Conservation (phyloP, 2,329 filamentous ascomycete species). For the Torrubiella hemipterigena region DNA sequence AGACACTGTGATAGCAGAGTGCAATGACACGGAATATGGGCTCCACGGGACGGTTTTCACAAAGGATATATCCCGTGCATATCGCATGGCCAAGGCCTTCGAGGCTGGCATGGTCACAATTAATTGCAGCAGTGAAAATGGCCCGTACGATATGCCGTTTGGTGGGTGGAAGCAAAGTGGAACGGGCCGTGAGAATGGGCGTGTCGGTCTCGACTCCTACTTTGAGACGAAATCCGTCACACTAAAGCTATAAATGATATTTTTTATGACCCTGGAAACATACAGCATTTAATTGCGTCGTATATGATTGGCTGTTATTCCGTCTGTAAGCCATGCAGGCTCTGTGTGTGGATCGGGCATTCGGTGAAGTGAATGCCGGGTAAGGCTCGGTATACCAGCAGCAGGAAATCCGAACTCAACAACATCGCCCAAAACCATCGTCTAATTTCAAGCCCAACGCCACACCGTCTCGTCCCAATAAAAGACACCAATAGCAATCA, state of each 20-base stretch:
- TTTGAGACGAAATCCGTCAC: constrained; percentile 13
- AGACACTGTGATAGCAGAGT: constrained; percentile 61
- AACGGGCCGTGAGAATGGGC: constrained; percentile 13
- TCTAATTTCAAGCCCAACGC: too few species aligned
- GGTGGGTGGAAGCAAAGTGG: constrained; percentile 7
- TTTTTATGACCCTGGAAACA: too few species aligned
- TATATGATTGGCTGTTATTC: too few species aligned
- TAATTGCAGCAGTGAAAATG: constrained; percentile 16
- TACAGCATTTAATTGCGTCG: too few species aligned
- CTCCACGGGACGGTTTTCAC: constrained; percentile 74
- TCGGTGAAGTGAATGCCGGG: too few species aligned
- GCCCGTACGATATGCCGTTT: constrained; percentile 1
- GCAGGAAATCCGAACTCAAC: too few species aligned
- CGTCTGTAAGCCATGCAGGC: too few species aligned
- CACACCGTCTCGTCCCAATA: too few species aligned
- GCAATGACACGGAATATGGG: constrained; percentile 65
- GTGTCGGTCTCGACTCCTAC: constrained; percentile 15
- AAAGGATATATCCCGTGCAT: constrained; percentile 64
- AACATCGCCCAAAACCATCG: too few species aligned
- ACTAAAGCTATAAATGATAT: background rate
- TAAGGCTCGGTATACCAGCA: too few species aligned
- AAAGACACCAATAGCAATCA: too few species aligned
- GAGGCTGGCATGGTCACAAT: constrained; percentile 54
- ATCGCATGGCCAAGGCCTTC: constrained; percentile 62
- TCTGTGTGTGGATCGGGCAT: too few species aligned